A percentile compares a stretch with the other conserved stretches of the same genome.
Evolutionary conservation across 208 protist genomes (phyloP).

Genomic region (Trypanosoma vivax): DNA sequence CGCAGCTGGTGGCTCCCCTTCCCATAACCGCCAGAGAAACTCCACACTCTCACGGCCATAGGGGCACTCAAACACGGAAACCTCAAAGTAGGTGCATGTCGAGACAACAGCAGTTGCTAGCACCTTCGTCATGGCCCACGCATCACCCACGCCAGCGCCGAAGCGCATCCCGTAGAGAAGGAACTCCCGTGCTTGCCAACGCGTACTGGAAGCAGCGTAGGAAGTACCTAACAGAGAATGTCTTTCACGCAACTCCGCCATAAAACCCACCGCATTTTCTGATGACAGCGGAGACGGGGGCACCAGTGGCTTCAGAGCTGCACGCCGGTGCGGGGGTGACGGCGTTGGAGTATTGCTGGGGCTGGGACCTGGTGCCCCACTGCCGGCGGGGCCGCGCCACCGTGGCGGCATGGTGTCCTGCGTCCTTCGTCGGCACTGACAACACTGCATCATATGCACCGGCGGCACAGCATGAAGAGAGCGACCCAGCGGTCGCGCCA

Average conservation of each 20-base stretch:
- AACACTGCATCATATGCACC: too few species aligned
- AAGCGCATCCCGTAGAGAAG: constrained; percentile 4
- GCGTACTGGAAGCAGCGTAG: neutral
- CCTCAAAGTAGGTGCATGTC: constrained; percentile 19
- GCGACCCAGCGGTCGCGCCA: too few species aligned
- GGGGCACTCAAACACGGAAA: constrained; percentile 12
- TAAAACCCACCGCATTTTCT: constrained; percentile 1
- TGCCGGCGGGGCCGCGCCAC: too few species aligned
- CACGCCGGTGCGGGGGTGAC: neutral
- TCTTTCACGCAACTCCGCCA: constrained; percentile 5
- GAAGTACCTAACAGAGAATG: constrained; percentile 7
- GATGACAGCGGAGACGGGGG: constrained; percentile 6
- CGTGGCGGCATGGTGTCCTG: neutral
- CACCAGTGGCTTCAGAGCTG: neutral
- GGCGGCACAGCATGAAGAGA: too few species aligned
- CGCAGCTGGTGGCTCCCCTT: neutral
- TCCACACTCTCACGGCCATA: constrained; percentile 13
- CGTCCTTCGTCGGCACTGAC: neutral
- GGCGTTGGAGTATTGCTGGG: too few species aligned
- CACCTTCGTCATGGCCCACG: constrained; percentile 13
- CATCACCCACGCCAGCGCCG: neutral
- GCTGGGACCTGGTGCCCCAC: too few species aligned
- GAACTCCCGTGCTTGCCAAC: constrained; percentile 16
- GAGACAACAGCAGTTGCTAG: constrained; percentile 12
- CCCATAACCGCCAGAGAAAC: constrained; percentile 10